Base-by-base conservation (phyloP, 2,329 filamentous ascomycete genomes). In the Alternaria ventricosa region DNA sequence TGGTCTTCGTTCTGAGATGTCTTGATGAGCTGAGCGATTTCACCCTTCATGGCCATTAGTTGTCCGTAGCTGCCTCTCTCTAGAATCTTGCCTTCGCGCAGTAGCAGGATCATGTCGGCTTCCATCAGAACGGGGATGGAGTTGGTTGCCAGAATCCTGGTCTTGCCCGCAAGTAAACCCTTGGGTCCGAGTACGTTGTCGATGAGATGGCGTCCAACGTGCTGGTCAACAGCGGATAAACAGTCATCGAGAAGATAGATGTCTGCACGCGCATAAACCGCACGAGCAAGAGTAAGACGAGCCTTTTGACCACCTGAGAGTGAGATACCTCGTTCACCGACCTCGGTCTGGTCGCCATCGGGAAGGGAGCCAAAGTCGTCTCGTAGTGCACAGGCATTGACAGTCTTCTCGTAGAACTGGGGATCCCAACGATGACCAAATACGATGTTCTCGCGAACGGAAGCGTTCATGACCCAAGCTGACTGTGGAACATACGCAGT, bases 381-480 rank as follows among this genome's bases (percentile, higher is more conserved):
- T 6, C 91, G 77, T 33, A 99, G 85, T 49, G 96, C 96, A 78
- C 96, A 99, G 44, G 96, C 95, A 77, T 93, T 90, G 55, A 99
- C 86, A 0, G 95, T 97, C 75, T 92, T 90, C 60, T 98, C 93
- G 81, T 99, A 99, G 80, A 99, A 99, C 28, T 90, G 87, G 6
- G 94, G 90, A 80, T 99, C 95, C 85, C 92, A 97, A 50, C 93
- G 90, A 81, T 99, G 94, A 2, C 96, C 96, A 75, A 99, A 99
- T 5, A 97, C 86, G 71, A 99, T 97, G 77, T 99, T 99, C 77
- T 99, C 96, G 73, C 94, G 93, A 60, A 99, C 94, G 28, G 92
- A 97, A 9, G 96, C 96, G 77, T 99, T 99, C 90, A 98, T 95
- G 56, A 99, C 92, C 96, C 96, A 99, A 20, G 94, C 85, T 74